Conservation (phyloP, 1,139 yeast species). For the Pichia sp. region DNA sequence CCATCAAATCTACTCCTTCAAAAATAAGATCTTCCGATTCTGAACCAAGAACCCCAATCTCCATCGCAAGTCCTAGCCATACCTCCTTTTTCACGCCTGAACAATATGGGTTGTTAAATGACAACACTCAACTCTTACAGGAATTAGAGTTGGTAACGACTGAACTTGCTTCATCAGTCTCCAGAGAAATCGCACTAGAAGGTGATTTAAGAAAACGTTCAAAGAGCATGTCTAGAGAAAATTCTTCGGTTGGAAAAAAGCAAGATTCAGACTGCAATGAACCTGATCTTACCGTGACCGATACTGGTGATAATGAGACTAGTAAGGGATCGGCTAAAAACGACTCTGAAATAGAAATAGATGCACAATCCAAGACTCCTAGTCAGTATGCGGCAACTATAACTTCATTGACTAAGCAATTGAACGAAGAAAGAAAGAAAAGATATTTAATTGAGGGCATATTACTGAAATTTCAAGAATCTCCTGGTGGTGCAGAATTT, state of each 20-base stretch:
- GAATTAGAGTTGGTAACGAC: constrained; percentile 66
- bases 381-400: constrained; percentile 41
- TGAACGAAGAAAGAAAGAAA: constrained; percentile 61
- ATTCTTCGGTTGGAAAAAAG: background rate
- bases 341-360: constrained; percentile 2
- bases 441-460: constrained; percentile 64
- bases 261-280: background rate
- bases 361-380: background rate
- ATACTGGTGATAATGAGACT: background rate
- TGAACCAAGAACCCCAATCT: constrained; percentile 17
- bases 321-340: background rate
- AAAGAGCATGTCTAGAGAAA: background rate
- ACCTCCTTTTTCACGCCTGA: constrained; percentile 36
- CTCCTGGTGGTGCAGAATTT: constrained; percentile 38
- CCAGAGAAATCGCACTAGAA: constrained; percentile 60
- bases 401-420: constrained; percentile 49
- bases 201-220: constrained; percentile 32
- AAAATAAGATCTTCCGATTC: background rate
- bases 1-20: constrained; percentile 6
- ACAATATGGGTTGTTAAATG: constrained; percentile 57
- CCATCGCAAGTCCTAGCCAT: constrained; percentile 7
- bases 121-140: constrained; percentile 53
- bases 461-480: constrained; percentile 19
- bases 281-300: constrained; percentile 1
- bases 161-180: constrained; percentile 67